Percentiles rank a stretch among this genome's conserved stretches.
Evolutionary conservation across 176 grass and related monocot species (phyloP).

Genomic region (Coix lacrymajobi): DNA sequence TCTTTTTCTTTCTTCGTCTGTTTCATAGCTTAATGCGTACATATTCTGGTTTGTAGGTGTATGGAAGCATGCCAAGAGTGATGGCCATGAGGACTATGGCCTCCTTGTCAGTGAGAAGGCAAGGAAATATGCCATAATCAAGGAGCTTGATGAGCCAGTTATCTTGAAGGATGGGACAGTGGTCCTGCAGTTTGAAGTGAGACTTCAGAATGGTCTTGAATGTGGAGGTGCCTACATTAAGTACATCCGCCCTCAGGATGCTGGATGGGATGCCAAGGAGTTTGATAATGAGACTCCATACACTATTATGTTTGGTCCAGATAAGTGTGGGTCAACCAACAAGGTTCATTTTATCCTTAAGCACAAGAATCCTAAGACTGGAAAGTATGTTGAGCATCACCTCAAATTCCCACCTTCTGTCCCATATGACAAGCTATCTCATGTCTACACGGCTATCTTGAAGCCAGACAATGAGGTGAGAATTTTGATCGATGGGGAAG

Average conservation of each 20-base stretch:
- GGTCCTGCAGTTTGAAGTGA: constrained; percentile 84
- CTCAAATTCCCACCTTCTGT: constrained; percentile 89
- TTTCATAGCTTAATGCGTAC: neutral
- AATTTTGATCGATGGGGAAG: constrained; percentile 89
- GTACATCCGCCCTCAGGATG: constrained; percentile 69
- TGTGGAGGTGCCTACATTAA: constrained; percentile 97
- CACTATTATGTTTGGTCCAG: constrained; percentile 98
- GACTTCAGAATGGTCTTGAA: constrained; percentile 91
- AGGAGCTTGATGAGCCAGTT: constrained; percentile 69
- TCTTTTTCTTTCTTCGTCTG: neutral
- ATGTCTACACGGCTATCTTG: constrained; percentile 92
- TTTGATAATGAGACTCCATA: constrained; percentile 98
- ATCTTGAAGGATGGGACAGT: constrained; percentile 68
- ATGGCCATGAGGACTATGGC: constrained; percentile 90
- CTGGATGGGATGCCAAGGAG: constrained; percentile 64
- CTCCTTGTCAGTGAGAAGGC: constrained; percentile 86
- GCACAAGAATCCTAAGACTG: constrained; percentile 94
- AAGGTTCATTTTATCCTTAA: constrained; percentile 97
- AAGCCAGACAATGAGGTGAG: constrained; percentile 82
- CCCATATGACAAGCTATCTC: constrained; percentile 84
- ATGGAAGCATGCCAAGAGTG: constrained; percentile 90
- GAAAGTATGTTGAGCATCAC: constrained; percentile 89
- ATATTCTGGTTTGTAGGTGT: constrained; percentile 45
- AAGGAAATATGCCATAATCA: constrained; percentile 89
- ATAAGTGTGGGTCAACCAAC: constrained; percentile 96